These are phyloP conservation scores for Cicer chorassanicum DNA, from an alignment of 306 rosid species.

Conservation along the genomic window DNA sequence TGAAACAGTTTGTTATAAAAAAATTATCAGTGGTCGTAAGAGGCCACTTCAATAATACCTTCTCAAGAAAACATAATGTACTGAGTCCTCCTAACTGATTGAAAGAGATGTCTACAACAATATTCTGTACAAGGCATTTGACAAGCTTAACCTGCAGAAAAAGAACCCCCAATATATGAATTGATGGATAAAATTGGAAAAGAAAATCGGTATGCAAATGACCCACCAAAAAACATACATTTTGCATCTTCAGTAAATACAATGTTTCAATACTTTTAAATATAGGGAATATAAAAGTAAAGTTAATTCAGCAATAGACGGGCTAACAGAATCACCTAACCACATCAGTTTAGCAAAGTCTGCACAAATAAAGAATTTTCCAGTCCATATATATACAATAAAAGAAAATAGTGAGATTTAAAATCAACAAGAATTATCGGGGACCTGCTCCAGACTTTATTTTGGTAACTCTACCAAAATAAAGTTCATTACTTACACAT, in stretches of 20 bases:
- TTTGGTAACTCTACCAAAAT: conserved; percentile 37
- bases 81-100: conserved; percentile 93
- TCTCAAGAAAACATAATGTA: conserved; percentile 88
- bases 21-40: conserved; percentile 19
- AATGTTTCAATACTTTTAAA: conserved; percentile 5
- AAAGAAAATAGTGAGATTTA: conserved; percentile 17
- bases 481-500: conserved; percentile 17
- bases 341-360: conserved; percentile 15
- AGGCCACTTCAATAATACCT: conserved; percentile 56
- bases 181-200: conserved; percentile 29
- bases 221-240: conserved; percentile 6
- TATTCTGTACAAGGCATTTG: conserved; percentile 82
- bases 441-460: conserved; percentile 15
- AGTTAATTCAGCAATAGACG: conserved; percentile 2
- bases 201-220: conserved; percentile 22
- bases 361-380: conserved; percentile 20
- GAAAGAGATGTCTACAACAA: conserved; percentile 88
- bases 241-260: conserved; percentile 29
- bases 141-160: conserved; percentile 89
- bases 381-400: conserved; percentile 5
- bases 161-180: conserved; percentile 35
- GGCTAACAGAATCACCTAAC: conserved; percentile 23
- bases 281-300: conserved; percentile 21
- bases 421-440: conserved; percentile 23
- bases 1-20: conserved; percentile 17